Base-by-base conservation (phyloP, 345 rosid genomes). In the Hevea brasiliensis region DNA sequence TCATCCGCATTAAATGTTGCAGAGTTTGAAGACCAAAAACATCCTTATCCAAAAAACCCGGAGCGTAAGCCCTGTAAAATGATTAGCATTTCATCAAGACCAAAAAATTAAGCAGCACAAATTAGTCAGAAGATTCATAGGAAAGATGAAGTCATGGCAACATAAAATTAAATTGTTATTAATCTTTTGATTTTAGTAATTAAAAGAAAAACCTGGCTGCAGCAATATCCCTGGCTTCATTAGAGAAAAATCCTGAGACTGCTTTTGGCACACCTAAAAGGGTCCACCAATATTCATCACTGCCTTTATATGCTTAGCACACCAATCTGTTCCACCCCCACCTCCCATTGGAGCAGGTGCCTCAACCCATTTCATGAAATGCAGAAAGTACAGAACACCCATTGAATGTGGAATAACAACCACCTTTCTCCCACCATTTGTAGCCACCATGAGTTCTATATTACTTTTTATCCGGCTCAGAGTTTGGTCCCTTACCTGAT, bases 331-430 rank as follows among this genome's bases (percentile, higher is more conserved):
- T 72, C 94, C 91, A 74, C 94, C 93, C 1, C 90, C 93, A 58
- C 94, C 89, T 59, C 94, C 94, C 82, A 86, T 74, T 62, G 94
- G 89, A 72, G 89, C 71, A 57, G 94, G 91, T 76, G 91, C 87
- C 74, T 89, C 94, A 45, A 89, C 89, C 94, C 91, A 89, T 75
- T 89, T 89, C 88, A 89, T 89, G 68, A 89, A 89, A 80, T 89
- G 94, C 78, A 89, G 82, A 84, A 89, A 89, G 75, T 87, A 89
- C 48, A 87, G 67, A 57, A 81, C 91, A 5, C 94, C 91, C 94
- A 87, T 89, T 12, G 94, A 89, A 81, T 89, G 94, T 21, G 94
- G 94, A 77, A 89, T 80, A 55, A 84, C 83, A 21, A 89, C 89
- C 53, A 78, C 94, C 77, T 89, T 87, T 62, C 82, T 83, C 27